phyloP scores from a whole-genome alignment of 805 yeast species.

The Kuraishia floccosa region DNA sequence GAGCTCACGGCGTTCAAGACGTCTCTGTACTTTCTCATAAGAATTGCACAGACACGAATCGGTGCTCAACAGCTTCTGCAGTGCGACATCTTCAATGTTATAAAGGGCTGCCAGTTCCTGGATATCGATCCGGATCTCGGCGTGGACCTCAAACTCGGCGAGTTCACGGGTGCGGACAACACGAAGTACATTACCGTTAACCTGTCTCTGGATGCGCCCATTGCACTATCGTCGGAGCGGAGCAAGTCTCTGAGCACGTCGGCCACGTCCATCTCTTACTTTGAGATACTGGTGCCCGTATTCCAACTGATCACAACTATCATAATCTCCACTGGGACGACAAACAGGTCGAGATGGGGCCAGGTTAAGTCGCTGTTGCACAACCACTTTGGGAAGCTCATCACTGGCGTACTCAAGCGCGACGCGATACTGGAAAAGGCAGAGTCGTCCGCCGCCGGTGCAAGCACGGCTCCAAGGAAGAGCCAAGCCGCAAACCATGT shows the following conservation, averaged over 20 bases:
- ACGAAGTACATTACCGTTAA: conserved; percentile 26
- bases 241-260: conserved; percentile 9
- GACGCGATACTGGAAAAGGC: conserved; percentile 12
- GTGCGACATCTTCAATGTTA: conserved; percentile 54
- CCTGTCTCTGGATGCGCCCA: conserved; percentile 41
- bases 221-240: conserved; percentile 14
- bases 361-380: conserved; percentile 43
- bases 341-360: conserved; percentile 45
- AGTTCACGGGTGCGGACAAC: conserved; percentile 8
- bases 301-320: conserved; percentile 64
- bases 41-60: conserved; percentile 62
- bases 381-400: conserved; percentile 38
- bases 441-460: not conserved
- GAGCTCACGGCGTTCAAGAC: conserved; percentile 74
- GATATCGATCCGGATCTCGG: conserved; percentile 75
- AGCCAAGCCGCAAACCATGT: not conserved
- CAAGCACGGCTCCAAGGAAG: conserved; percentile 2
- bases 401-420: conserved; percentile 35
- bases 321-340: conserved; percentile 66
- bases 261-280: conserved; percentile 30
- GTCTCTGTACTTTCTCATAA: conserved; percentile 52
- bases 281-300: conserved; percentile 60
- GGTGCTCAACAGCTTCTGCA: conserved; percentile 77
- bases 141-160: conserved; percentile 35
- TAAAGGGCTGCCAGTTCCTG: conserved; percentile 46